phyloP scores from a whole-genome alignment of 2,329 filamentous ascomycete species.

The Hirsutella thompsonii region DNA sequence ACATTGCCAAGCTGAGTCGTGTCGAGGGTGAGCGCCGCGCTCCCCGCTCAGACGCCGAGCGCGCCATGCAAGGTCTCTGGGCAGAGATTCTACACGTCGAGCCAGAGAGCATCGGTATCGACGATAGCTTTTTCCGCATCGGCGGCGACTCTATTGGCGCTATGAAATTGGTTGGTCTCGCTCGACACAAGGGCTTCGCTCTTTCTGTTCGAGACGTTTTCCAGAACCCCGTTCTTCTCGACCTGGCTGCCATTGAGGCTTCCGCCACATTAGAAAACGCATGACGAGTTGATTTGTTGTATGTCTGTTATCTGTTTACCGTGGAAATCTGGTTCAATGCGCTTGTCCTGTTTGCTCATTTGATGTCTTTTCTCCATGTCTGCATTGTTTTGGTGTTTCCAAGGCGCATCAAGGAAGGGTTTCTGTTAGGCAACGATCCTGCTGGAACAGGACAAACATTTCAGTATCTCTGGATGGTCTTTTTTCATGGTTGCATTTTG shows the following conservation, averaged over 20 bases:
- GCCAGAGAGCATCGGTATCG: constrained; percentile 13
- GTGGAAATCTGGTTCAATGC: too few relatives aligned
- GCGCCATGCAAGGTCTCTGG: constrained; percentile 18
- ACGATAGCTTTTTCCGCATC: constrained; percentile 22
- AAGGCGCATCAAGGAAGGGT: too few relatives aligned
- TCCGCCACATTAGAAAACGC: neutral
- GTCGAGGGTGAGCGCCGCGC: constrained; percentile 3
- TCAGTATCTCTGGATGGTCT: too few relatives aligned
- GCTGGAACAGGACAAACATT: too few relatives aligned
- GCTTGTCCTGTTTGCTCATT: too few relatives aligned
- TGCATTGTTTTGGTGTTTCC: too few relatives aligned
- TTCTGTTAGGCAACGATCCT: too few relatives aligned
- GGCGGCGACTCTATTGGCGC: constrained; percentile 28
- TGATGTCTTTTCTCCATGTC: too few relatives aligned
- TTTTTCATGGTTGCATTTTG: too few relatives aligned
- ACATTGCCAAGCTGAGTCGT: constrained; percentile 2
- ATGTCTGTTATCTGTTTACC: too few relatives aligned
- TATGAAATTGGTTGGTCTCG: constrained; percentile 23
- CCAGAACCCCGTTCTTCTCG: constrained; percentile 7
- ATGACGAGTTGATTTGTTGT: too few relatives aligned
- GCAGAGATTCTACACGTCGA: constrained; percentile 23
- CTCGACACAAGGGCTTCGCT: constrained; percentile 11
- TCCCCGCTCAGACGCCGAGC: constrained; percentile 6
- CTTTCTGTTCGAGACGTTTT: constrained; percentile 15
- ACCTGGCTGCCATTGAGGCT: neutral